Percentiles rank a stretch among this genome's conserved stretches.
These are phyloP conservation scores for Candida ulmi DNA, from an alignment of 805 yeast species.

Conservation along the genomic window DNA sequence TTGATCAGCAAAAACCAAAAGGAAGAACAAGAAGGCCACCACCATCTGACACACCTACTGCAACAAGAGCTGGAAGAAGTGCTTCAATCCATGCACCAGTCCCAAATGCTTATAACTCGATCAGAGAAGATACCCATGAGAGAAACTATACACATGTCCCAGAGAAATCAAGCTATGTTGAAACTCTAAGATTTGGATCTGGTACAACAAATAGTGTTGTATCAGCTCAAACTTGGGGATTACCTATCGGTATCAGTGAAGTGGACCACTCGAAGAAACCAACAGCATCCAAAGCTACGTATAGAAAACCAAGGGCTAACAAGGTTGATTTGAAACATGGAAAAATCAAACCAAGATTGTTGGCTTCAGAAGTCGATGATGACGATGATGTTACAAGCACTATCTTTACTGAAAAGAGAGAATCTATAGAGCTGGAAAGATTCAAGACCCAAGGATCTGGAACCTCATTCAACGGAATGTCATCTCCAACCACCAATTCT, in stretches of 20 bases:
- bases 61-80: conserved; percentile 32
- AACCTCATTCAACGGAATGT: background rate
- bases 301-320: conserved; percentile 12
- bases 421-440: conserved; percentile 14
- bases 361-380: conserved; percentile 75
- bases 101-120: conserved; percentile 12
- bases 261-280: conserved; percentile 26
- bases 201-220: conserved; percentile 46
- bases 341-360: conserved; percentile 54
- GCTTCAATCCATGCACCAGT: conserved; percentile 24
- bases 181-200: conserved; percentile 34
- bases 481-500: background rate
- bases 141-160: conserved; percentile 33
- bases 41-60: conserved; percentile 27
- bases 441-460: conserved; percentile 7
- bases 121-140: conserved; percentile 9
- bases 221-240: conserved; percentile 40
- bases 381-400: conserved; percentile 31
- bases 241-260: conserved; percentile 53
- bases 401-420: conserved; percentile 5
- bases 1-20: conserved; percentile 6
- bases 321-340: conserved; percentile 54
- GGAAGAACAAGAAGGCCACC: conserved; percentile 31
- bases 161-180: conserved; percentile 44
- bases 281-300: conserved; percentile 8